A percentile compares a stretch with the other conserved stretches of the same genome.
These are phyloP conservation scores for Penicillium italicum DNA, from an alignment of 2,329 filamentous ascomycete genomes.

Conservation along the genomic window DNA sequence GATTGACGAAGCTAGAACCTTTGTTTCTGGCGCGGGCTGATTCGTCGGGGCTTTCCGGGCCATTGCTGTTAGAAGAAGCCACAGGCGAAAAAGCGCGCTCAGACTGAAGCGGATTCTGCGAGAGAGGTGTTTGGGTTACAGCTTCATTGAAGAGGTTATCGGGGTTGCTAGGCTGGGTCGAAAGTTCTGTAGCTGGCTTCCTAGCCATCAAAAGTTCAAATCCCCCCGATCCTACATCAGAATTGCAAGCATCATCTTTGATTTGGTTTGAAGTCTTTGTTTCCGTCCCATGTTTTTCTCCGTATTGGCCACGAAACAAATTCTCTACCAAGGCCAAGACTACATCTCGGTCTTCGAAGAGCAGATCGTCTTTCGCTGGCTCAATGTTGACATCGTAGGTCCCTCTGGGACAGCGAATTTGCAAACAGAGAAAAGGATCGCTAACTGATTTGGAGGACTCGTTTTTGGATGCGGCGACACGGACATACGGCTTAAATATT, in stretches of 20 bases:
- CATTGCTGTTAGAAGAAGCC: neutral
- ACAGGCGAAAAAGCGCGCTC: neutral
- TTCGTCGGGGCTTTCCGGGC: neutral
- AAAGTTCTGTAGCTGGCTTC: neutral
- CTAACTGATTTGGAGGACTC: slow-evolving; percentile 31
- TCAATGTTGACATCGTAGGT: slow-evolving; percentile 62
- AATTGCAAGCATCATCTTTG: neutral
- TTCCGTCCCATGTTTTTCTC: slow-evolving; percentile 18
- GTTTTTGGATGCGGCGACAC: slow-evolving; percentile 28
- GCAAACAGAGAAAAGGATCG: slow-evolving; percentile 56
- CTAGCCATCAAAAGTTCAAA: slow-evolving; percentile 18
- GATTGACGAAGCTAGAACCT: slow-evolving; percentile 8
- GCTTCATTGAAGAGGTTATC: neutral
- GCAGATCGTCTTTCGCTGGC: slow-evolving; percentile 60
- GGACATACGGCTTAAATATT: slow-evolving; percentile 51
- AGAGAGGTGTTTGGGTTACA: neutral
- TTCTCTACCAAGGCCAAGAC: slow-evolving; percentile 45
- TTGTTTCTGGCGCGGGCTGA: neutral
- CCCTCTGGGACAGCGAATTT: slow-evolving; percentile 51
- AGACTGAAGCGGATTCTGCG: neutral
- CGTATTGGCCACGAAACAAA: slow-evolving; percentile 45
- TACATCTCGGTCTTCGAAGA: slow-evolving; percentile 50
- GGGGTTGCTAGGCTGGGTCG: neutral
- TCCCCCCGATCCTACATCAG: rapidly evolving
- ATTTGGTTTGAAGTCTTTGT: neutral